These are phyloP conservation scores for Penicillium bialowiezense DNA, from an alignment of 495 filamentous ascomycete genomes.

Conservation along the genomic window DNA sequence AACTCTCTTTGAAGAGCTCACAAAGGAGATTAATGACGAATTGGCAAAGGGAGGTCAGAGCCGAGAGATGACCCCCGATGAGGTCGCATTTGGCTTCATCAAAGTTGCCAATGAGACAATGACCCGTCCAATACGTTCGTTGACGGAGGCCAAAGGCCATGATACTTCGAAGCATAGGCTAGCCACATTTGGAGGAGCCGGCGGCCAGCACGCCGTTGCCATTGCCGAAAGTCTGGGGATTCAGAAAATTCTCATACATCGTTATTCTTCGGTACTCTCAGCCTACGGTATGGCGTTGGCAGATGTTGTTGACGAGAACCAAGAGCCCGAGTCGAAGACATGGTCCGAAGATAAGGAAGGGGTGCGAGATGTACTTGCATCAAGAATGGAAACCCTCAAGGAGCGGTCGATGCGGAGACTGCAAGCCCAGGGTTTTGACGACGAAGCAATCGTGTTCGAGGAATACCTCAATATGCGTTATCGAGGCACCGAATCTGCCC, in stretches of 20 bases:
- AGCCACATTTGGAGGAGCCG: constrained; percentile 91
- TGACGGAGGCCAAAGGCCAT: constrained; percentile 92
- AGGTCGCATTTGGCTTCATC: constrained; percentile 71
- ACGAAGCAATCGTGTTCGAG: constrained; percentile 36
- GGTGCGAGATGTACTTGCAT: constrained; percentile 14
- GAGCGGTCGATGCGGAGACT: constrained; percentile 14
- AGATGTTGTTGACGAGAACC: constrained; percentile 89
- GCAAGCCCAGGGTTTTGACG: constrained; percentile 31
- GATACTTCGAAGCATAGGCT: constrained; percentile 87
- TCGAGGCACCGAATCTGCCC: constrained; percentile 44
- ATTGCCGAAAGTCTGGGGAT: constrained; percentile 90
- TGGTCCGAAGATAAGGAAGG: constrained; percentile 16
- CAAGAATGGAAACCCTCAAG: constrained; percentile 17
- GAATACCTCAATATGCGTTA: constrained; percentile 51
- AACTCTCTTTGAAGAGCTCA: constrained; percentile 65
- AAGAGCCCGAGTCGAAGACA: constrained; percentile 74
- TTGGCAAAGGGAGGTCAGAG: constrained; percentile 33
- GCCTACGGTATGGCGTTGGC: constrained; percentile 97
- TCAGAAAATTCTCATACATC: constrained; percentile 80
- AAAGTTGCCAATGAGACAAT: constrained; percentile 91
- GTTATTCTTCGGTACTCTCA: constrained; percentile 91
- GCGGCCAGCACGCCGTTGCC: constrained; percentile 94
- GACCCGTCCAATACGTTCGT: constrained; percentile 85
- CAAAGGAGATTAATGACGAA: constrained; percentile 68
- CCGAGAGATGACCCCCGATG: constrained; percentile 72